phyloP scores from a whole-genome alignment of 179 eudicot genomes.

The Silene vulgaris region DNA sequence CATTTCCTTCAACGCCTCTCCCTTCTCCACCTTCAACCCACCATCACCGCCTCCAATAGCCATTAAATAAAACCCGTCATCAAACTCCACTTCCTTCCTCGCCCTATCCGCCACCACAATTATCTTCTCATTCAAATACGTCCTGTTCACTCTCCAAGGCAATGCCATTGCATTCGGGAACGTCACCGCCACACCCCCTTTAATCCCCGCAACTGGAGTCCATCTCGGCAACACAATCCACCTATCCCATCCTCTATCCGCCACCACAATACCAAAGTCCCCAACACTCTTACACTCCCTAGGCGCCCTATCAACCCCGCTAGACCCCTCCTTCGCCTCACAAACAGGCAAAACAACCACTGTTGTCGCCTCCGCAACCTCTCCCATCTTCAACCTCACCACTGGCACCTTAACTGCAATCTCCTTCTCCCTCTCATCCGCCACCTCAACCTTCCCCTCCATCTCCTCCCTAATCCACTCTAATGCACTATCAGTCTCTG shows the following conservation, averaged over 20 bases:
- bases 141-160: conserved; percentile 68
- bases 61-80: conserved; percentile 72
- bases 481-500: conserved; percentile 47
- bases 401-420: conserved; percentile 58
- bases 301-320: conserved; percentile 56
- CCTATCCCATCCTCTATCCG: conserved; percentile 62
- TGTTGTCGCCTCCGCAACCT: conserved; percentile 60
- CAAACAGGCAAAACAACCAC: conserved; percentile 75
- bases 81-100: conserved; percentile 44
- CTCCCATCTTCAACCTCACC: conserved; percentile 67
- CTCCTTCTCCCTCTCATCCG: conserved; percentile 17
- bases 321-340: conserved; percentile 39
- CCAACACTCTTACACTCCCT: conserved; percentile 48
- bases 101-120: conserved; percentile 73
- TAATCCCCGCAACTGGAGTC: conserved; percentile 58
- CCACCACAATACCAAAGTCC: conserved; percentile 57
- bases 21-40: conserved; percentile 72
- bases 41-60: conserved; percentile 25
- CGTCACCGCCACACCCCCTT: conserved; percentile 54
- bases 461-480: conserved; percentile 38
- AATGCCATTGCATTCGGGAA: conserved; percentile 55
- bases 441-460: conserved; percentile 29
- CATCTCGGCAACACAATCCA: conserved; percentile 94
- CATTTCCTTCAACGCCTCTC: conserved; percentile 49
- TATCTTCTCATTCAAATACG: conserved; percentile 55